Conservation (phyloP, 2,329 filamentous ascomycete genomes). For the Ilyonectria destructans region DNA sequence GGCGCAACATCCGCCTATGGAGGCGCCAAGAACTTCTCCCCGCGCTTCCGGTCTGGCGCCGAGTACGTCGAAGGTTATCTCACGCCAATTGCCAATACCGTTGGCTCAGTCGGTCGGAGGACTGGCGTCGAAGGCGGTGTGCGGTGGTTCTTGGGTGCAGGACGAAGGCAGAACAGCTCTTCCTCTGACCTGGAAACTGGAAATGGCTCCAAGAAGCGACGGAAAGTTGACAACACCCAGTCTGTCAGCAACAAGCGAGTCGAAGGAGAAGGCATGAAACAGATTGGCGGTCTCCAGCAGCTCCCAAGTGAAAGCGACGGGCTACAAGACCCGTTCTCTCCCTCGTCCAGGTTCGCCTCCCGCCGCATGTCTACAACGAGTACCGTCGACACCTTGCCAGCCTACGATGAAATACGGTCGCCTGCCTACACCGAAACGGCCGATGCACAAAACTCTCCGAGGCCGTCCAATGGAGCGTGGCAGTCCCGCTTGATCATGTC, state of each 20-base stretch:
- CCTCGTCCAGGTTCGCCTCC: slow-evolving; percentile 51
- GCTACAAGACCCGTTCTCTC: slow-evolving; percentile 49
- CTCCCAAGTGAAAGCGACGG: slow-evolving; percentile 32
- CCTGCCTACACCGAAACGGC: slow-evolving; percentile 80
- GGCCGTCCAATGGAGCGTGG: slow-evolving; percentile 69
- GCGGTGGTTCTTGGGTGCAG: slow-evolving; percentile 83
- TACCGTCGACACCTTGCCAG: slow-evolving; percentile 83
- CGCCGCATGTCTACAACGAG: slow-evolving; percentile 77
- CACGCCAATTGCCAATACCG: slow-evolving; percentile 88
- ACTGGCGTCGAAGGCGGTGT: slow-evolving; percentile 92
- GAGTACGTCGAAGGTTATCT: slow-evolving; percentile 93
- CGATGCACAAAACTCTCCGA: slow-evolving; percentile 51
- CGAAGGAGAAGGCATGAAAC: slow-evolving; percentile 50
- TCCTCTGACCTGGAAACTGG: slow-evolving; percentile 64
- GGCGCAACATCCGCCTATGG: slow-evolving; percentile 89
- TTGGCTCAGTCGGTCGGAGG: slow-evolving; percentile 85
- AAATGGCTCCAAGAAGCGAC: slow-evolving; percentile 70
- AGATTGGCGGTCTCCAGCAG: slow-evolving; percentile 42
- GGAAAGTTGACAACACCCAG: slow-evolving; percentile 67
- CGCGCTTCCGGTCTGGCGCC: slow-evolving; percentile 89
- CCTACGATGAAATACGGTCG: slow-evolving; percentile 85
- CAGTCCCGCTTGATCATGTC: slow-evolving; percentile 89
- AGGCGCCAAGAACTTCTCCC: slow-evolving; percentile 90
- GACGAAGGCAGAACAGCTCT: slow-evolving; percentile 66
- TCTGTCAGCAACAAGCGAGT: slow-evolving; percentile 50